Evolutionary conservation across 2,329 filamentous ascomycete genomes (phyloP).

Genomic region (Paramyrothecium sp.): DNA sequence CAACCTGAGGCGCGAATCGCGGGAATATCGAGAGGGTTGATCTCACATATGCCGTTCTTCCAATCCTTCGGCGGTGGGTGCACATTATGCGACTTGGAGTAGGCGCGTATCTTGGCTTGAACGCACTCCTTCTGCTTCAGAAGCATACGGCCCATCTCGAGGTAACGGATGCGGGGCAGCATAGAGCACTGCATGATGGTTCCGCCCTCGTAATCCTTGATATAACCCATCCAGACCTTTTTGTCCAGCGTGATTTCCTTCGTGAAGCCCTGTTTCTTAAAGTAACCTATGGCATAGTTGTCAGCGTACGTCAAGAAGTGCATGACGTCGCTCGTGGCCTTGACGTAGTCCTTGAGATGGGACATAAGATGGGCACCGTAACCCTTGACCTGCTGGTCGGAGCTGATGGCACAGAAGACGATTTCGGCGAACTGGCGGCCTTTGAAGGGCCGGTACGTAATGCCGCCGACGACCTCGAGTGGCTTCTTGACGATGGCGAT

Average conservation of each 20-base stretch:
- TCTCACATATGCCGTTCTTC: slow-evolving; percentile 70
- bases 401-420: slow-evolving; percentile 96
- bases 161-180: slow-evolving; percentile 91
- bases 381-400: slow-evolving; percentile 97
- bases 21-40: slow-evolving; percentile 82
- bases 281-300: slow-evolving; percentile 98
- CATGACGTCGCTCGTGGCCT: slow-evolving; percentile 95
- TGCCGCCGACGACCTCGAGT: slow-evolving; percentile 91
- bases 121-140: slow-evolving; percentile 97
- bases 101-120: slow-evolving; percentile 89
- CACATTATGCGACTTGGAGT: slow-evolving; percentile 83
- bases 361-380: slow-evolving; percentile 98
- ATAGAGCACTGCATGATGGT: slow-evolving; percentile 99
- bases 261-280: slow-evolving; percentile 98
- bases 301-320: slow-evolving; percentile 98
- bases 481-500: slow-evolving; percentile 98
- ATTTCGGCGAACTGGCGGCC: slow-evolving; percentile 94
- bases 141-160: slow-evolving; percentile 89
- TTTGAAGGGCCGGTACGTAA: slow-evolving; percentile 94
- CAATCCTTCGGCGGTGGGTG: slow-evolving; percentile 85
- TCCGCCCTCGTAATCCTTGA: slow-evolving; percentile 98
- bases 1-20: slow-evolving; percentile 92
- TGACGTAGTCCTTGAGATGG: slow-evolving; percentile 96
- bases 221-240: slow-evolving; percentile 97
- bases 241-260: slow-evolving; percentile 95